These are phyloP conservation scores for Terfezia claveryi DNA, from an alignment of 495 filamentous ascomycete species.

Conservation along the genomic window DNA sequence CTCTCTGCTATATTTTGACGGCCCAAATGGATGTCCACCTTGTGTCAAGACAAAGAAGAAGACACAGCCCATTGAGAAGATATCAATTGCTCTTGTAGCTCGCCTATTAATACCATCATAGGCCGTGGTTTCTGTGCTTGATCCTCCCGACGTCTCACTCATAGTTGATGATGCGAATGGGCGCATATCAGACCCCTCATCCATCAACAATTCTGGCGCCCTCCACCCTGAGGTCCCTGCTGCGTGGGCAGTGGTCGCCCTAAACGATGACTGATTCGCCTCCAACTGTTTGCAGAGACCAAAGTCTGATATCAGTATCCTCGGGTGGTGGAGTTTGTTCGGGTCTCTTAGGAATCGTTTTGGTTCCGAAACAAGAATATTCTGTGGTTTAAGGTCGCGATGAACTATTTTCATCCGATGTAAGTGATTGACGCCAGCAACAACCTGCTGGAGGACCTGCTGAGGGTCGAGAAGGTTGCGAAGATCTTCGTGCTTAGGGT, in stretches of 20 bases:
- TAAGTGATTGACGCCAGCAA: slow-evolving; percentile 64
- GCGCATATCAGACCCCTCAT: slow-evolving; percentile 30
- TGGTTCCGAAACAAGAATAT: slow-evolving; percentile 56
- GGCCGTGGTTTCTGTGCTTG: slow-evolving; percentile 32
- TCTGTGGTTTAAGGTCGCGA: slow-evolving; percentile 91
- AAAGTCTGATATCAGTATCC: slow-evolving; percentile 88
- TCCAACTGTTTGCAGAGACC: slow-evolving; percentile 97
- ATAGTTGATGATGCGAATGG: neutral
- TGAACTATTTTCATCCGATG: slow-evolving; percentile 89
- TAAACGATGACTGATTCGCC: slow-evolving; percentile 80
- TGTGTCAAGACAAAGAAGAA: slow-evolving; percentile 90
- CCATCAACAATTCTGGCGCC: slow-evolving; percentile 74
- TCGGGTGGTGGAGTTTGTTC: slow-evolving; percentile 37
- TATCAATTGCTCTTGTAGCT: slow-evolving; percentile 85
- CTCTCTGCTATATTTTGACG: slow-evolving; percentile 82
- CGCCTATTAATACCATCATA: slow-evolving; percentile 46
- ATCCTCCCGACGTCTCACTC: slow-evolving; percentile 26
- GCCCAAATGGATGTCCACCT: slow-evolving; percentile 83
- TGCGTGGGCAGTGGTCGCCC: slow-evolving; percentile 79
- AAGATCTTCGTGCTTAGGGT: slow-evolving; percentile 38
- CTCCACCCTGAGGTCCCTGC: slow-evolving; percentile 91
- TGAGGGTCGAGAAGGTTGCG: slow-evolving; percentile 32
- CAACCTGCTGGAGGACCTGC: slow-evolving; percentile 61
- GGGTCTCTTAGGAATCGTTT: slow-evolving; percentile 22
- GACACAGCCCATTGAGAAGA: slow-evolving; percentile 86